Conservation (phyloP, 225 moss, liverwort and hornwort species). For the Sphagnum tenellum region DNA sequence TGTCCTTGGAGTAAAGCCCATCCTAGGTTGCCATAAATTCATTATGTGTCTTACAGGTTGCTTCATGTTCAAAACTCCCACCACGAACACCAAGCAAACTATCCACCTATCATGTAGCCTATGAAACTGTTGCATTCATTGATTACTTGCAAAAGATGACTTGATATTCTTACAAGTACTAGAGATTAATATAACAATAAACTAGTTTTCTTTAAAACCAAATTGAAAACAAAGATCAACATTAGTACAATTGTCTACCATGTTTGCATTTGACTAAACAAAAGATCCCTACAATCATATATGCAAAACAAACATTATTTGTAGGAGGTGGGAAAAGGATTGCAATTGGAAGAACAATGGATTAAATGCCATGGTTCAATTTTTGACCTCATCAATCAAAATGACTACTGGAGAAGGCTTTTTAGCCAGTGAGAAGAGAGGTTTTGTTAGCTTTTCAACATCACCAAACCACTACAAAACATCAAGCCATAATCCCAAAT, state of each 20-base stretch:
- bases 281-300: too few species aligned
- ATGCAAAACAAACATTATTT: too few species aligned
- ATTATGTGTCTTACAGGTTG: slow-evolving; percentile 90
- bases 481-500: not conserved
- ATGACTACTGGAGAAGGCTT: slow-evolving; percentile 96
- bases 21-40: slow-evolving; percentile 99
- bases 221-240: too few species aligned
- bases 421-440: slow-evolving; percentile 86
- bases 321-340: too few species aligned
- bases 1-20: slow-evolving; percentile 90
- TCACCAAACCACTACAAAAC: slow-evolving; percentile 90
- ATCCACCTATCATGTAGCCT: slow-evolving; percentile 52
- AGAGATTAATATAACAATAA: too few species aligned
- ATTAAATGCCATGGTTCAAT: too few species aligned
- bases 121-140: not conserved
- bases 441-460: slow-evolving; percentile 92
- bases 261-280: too few species aligned
- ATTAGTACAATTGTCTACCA: too few species aligned
- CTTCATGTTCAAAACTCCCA: slow-evolving; percentile 97
- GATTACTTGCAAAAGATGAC: not conserved
- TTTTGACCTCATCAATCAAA: slow-evolving; percentile 84
- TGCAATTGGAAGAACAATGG: too few species aligned
- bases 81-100: slow-evolving; percentile 82
- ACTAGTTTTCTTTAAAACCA: too few species aligned
- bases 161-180: too few species aligned